Evolutionary conservation across 1,284 basidiomycete species (phyloP), one percentile per base, ranked within the genome.

Genomic region (Waitea zeae): DNA sequence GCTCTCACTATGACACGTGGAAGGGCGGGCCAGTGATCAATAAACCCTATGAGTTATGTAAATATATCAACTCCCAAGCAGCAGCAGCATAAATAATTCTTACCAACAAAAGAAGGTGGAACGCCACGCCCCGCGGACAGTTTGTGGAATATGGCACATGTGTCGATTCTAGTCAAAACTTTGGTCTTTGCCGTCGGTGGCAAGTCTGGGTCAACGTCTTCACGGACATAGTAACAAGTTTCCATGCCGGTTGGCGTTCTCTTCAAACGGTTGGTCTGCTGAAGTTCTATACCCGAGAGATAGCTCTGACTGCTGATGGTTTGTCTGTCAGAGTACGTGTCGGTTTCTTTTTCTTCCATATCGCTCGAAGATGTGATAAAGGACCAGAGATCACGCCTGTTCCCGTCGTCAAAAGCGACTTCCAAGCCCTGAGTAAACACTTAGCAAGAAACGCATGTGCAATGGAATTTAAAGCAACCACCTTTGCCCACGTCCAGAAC

Each of bases 401-500:
- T 68, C 18, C 51, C 53, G 4, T 62, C 58, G 41, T 76, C 73
- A 43, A 75, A 76, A 0, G 44, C 41, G 40, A 72, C 69, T 53
- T 76, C 72, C 12, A 74, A 54, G 4, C 57, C 51, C 62, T 69
- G 36, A 9, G 18, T n/a, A n/a, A n/a, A n/a, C 17, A 18, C 17
- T 29, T 24, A 29, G 26, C 14, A 20, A 13, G 24, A n/a, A 17
- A 18, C 11, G 28, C 12, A 5, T 3, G 4, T 17, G 17, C 9
- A 17, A 14, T 5, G 34, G 24, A 4, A 7, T 29, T 11, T 4
- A 3, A 15, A 3, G 22, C 11, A 9, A 27, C 12, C 42, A 61
- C 67, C 53, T 63, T 72, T 22, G 58, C 68, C 70, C 70, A 75
- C 2, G 68, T 67, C 70, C 71, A 76, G 38, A 75, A 63, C 3